Conservation (phyloP, 2,329 filamentous ascomycete genomes). For the Pezicula carpinea region DNA sequence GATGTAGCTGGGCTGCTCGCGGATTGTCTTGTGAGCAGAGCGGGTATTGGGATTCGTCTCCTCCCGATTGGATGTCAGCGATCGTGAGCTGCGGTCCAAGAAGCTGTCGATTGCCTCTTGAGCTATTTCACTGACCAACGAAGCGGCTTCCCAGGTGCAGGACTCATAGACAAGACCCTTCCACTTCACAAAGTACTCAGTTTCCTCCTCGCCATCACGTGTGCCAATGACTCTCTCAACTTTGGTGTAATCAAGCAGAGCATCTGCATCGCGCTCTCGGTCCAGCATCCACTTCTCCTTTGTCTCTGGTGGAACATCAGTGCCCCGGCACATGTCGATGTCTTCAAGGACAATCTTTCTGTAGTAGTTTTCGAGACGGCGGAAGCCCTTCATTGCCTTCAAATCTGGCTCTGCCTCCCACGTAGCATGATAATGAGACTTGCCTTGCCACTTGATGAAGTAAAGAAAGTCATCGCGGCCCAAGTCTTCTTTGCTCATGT, state of each 20-base stretch:
- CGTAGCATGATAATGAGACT: conserved; percentile 91
- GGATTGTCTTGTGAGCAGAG: conserved; percentile 63
- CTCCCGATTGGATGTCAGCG: conserved; percentile 73
- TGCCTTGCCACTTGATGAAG: conserved; percentile 94
- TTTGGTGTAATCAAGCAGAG: conserved; percentile 82
- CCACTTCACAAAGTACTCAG: conserved; percentile 96
- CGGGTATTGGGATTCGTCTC: conserved; percentile 75
- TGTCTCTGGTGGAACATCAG: conserved; percentile 74
- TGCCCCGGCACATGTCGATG: conserved; percentile 69
- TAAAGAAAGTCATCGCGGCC: conserved; percentile 78
- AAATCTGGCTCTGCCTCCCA: conserved; percentile 82
- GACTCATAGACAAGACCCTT: conserved; percentile 89
- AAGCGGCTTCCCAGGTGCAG: conserved; percentile 86
- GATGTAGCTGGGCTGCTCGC: conserved; percentile 82
- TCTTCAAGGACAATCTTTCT: conserved; percentile 78
- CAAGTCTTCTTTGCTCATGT: conserved; percentile 49
- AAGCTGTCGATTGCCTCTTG: conserved; percentile 91
- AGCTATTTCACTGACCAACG: conserved; percentile 70
- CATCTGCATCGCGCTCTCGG: conserved; percentile 83
- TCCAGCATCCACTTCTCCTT: conserved; percentile 95
- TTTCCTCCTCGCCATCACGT: conserved; percentile 72
- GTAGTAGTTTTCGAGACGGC: conserved; percentile 93
- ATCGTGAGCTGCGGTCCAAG: conserved; percentile 74
- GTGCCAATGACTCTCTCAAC: conserved; percentile 89
- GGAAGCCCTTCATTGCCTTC: conserved; percentile 73